Base-by-base conservation (phyloP, 768 basidiomycete genomes). In the Boletus rex-veris region DNA sequence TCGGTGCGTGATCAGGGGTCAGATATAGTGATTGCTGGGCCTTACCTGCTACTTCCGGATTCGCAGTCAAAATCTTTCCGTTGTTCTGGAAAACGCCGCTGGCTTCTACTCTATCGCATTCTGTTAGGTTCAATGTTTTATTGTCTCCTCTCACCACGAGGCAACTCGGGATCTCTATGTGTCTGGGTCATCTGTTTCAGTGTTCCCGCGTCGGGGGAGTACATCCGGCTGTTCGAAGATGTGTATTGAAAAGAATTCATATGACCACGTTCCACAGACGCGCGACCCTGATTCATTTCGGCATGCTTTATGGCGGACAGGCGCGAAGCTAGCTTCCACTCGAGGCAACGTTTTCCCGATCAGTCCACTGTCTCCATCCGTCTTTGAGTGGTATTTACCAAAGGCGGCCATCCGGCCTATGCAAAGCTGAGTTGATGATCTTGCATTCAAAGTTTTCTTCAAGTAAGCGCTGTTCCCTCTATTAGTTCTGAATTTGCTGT, bases 281-380 rank as follows among this genome's bases (percentile, higher is more conserved):
- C 18, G n/a, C 55, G 58, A 45, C 64, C 66, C 65, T 69, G 64
- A 54, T 62, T 69, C 67, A 67, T 67, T 67, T 67, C 66, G 66
- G 66, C 56, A 53, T 54, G 7, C 50, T 52, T 56, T 19, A 50
- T 48, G 7, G 58, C 61, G 60, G 64, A 53, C 46, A 44, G 37
- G 51, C 41, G 46, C 49, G 53, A 9, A 40, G 24, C 33, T 11
- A 2, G 26, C 37, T 53, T 57, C 52, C 28, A 41, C 57, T 55
- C 57, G 45, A 68, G 50, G 57, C 42, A 48, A 39, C 6, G n/a
- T 40, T 58, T 63, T 50, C 59, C 61, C 48, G 55, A 63, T 61
- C 48, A 9, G 53, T 60, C 24, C 24, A 55, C 18, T 39, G 42
- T n/a, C 38, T 51, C 15, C 49, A 54, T 15, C 42, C 11, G 19